Evolutionary conservation across 1,284 basidiomycete species (phyloP).

Genomic region (Limonomyces culmigenus): DNA sequence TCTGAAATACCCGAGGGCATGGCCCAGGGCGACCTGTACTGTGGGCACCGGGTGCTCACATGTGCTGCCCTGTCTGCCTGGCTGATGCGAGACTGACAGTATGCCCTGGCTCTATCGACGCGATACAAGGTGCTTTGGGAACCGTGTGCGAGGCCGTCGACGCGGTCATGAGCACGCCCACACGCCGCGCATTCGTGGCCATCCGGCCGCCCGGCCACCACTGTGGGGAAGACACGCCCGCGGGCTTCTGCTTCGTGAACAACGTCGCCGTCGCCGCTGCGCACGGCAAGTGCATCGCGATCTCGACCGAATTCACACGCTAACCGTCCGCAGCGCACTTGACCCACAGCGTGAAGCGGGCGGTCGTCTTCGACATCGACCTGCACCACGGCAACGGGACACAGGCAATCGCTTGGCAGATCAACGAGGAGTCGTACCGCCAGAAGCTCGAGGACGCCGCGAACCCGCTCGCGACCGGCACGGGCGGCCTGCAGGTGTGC

Average conservation of each 20-base stretch:
- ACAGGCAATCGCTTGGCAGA: constrained; percentile 80
- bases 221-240: constrained; percentile 76
- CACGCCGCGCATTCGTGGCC: constrained; percentile 53
- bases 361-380: constrained; percentile 88
- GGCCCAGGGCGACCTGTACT: constrained; percentile 72
- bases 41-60: constrained; percentile 25
- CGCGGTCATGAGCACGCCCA: constrained; percentile 21
- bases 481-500: constrained; percentile 53
- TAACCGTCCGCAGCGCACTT: constrained; percentile 45
- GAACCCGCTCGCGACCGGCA: constrained; percentile 5
- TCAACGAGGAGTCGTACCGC: constrained; percentile 77
- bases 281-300: constrained; percentile 57
- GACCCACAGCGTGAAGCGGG: constrained; percentile 60
- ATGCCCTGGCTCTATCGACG: constrained; percentile 49
- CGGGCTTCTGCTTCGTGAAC: constrained; percentile 90
- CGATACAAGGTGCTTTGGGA: constrained; percentile 62
- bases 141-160: constrained; percentile 82
- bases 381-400: constrained; percentile 93
- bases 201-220: constrained; percentile 86
- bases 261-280: constrained; percentile 85
- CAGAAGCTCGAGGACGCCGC: constrained; percentile 36
- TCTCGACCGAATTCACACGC: constrained; percentile 1
- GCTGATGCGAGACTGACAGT: constrained; percentile 34
- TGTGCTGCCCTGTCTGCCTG: too few species aligned
- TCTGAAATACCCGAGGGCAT: constrained; percentile 68